These are phyloP conservation scores for Cladorrhinum sp. DNA, from an alignment of 2,329 filamentous ascomycete genomes.

Conservation along the genomic window DNA sequence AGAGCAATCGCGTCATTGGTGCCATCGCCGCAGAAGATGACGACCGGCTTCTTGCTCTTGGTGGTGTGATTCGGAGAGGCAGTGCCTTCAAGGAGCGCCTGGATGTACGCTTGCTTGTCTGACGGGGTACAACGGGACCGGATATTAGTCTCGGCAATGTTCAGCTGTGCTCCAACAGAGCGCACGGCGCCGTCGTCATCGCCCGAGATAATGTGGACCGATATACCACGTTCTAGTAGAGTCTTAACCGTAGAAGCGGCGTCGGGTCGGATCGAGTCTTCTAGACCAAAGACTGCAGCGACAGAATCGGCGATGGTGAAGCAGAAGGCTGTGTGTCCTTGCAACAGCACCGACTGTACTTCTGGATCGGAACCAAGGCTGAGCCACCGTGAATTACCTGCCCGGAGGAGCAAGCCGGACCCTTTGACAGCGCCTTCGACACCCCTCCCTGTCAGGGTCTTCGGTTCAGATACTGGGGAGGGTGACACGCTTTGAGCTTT, in stretches of 20 bases:
- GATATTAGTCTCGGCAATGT: conserved; percentile 38
- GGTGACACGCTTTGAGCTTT: conserved; percentile 17
- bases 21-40: conserved; percentile 73
- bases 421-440: conserved; percentile 36
- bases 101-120: conserved; percentile 47
- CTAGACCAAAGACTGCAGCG: conserved; percentile 43
- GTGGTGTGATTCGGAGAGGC: no score
- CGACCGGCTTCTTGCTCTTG: conserved; percentile 33
- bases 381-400: conserved; percentile 52
- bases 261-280: conserved; percentile 46
- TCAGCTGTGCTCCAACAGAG: conserved; percentile 38
- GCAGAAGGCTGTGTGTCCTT: conserved; percentile 46
- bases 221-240: conserved; percentile 39
- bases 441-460: conserved; percentile 45
- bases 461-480: conserved; percentile 31
- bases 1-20: conserved; percentile 76
- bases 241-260: conserved; percentile 34
- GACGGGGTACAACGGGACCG: conserved; percentile 43
- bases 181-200: conserved; percentile 52
- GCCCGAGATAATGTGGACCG: conserved; percentile 50
- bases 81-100: conserved; percentile 35
- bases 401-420: no score
- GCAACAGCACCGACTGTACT: conserved; percentile 36
- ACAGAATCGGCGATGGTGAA: conserved; percentile 39
- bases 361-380: conserved; percentile 29